Base-by-base conservation (phyloP, 164 flowering plant species). In the Liriodendron chinense region DNA sequence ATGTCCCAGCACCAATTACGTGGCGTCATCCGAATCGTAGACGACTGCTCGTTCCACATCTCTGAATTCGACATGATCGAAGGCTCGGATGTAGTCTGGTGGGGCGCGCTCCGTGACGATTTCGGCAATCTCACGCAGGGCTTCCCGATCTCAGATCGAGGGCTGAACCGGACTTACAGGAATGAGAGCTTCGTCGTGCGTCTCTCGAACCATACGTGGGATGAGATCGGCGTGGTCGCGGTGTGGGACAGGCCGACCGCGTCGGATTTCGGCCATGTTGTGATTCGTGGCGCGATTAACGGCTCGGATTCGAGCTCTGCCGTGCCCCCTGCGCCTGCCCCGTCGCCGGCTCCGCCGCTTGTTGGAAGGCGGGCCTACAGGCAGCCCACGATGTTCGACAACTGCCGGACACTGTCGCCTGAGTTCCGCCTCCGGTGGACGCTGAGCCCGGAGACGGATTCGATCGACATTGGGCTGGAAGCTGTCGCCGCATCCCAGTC, bases 1-100 rank as follows among this genome's bases (percentile, higher is more conserved):
- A 93, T 93, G 98, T 82, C 85, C 9, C 97, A 91, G 76, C 97
- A 94, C 80, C 97, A 94, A 68, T 59, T 94, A 63, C 80, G 98
- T 67, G 98, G 98, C 0, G 68, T 79, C 7, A 48, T 94, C 67
- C 80, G 73, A 4, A 16, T 94, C 0, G 10, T 90, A 26, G 92
- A 92, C 75, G 92, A 85, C 61, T 94, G 98, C 74, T 91, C 98
- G 0, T 94, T 94, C 82, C 73, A 78, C 81, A 92, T 94, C 72
- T 82, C 87, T 63, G 83, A 84, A 43, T 94, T 94, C 65, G 97
- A 94, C 75, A 94, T 94, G 98, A 82, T 94, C 2, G 62, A 84
- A 20, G 98, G 98, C 9, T 78, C 89, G 9, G 91, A 92, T 74
- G 98, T 94, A 43, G 83, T 72, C 47, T 96, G 94, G 94, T 92